Percentiles rank a stretch among this genome's conserved stretches.
Conservation (phyloP, 805 yeast genomes). For the Zygoascus biomembranicola region DNA sequence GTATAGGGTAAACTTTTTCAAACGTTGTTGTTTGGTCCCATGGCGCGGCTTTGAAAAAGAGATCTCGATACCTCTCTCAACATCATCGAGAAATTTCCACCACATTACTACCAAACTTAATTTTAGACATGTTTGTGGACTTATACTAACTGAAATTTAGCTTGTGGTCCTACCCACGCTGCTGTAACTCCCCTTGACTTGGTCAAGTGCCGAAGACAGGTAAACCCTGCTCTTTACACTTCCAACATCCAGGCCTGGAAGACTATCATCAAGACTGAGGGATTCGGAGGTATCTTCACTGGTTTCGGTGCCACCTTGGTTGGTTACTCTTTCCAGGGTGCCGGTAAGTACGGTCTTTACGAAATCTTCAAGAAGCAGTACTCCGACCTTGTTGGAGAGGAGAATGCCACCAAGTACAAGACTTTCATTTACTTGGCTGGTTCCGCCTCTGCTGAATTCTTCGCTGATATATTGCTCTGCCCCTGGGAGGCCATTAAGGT, state of each 20-base stretch:
- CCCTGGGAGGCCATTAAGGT: slow-evolving; percentile 96
- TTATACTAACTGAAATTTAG: slow-evolving; percentile 26
- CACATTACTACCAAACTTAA: too few species aligned
- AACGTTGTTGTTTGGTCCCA: too few species aligned
- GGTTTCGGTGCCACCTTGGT: slow-evolving; percentile 89
- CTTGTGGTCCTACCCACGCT: slow-evolving; percentile 97
- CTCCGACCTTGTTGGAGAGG: slow-evolving; percentile 57
- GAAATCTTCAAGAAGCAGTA: slow-evolving; percentile 83
- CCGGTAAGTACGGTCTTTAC: slow-evolving; percentile 94
- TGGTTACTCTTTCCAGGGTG: slow-evolving; percentile 94
- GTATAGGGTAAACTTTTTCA: background rate
- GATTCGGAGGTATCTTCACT: slow-evolving; percentile 66
- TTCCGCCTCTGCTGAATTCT: slow-evolving; percentile 87
- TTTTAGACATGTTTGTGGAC: too few species aligned
- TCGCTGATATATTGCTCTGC: slow-evolving; percentile 85
- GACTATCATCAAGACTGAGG: slow-evolving; percentile 64
- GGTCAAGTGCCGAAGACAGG: slow-evolving; percentile 91
- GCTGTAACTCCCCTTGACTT: slow-evolving; percentile 88
- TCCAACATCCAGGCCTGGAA: slow-evolving; percentile 79
- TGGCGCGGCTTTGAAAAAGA: too few species aligned
- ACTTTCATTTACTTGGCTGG: slow-evolving; percentile 74
- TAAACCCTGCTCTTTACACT: slow-evolving; percentile 60
- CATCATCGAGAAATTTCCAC: too few species aligned
- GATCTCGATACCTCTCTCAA: too few species aligned
- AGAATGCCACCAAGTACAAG: slow-evolving; percentile 50